These are phyloP conservation scores for Penicillium chermesinum DNA, from an alignment of 495 filamentous ascomycete genomes.

Conservation along the genomic window DNA sequence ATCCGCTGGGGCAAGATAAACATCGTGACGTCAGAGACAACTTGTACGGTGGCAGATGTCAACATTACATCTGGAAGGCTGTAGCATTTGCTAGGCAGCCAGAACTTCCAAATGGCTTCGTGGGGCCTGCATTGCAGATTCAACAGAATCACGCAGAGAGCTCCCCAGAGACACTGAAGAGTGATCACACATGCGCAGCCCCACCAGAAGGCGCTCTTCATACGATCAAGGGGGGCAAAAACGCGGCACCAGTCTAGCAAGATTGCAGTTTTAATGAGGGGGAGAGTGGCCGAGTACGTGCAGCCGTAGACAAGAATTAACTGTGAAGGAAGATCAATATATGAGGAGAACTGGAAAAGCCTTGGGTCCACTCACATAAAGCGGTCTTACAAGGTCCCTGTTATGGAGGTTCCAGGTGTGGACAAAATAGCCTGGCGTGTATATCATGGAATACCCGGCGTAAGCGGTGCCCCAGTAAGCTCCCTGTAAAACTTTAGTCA, in stretches of 20 bases:
- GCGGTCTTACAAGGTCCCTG: constrained; percentile 11
- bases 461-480: constrained; percentile 22
- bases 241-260: constrained; percentile 20
- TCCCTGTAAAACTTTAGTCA: constrained; percentile 10
- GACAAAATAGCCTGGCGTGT: constrained; percentile 18
- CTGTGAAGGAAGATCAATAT: neutral
- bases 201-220: constrained; percentile 17
- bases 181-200: constrained; percentile 12
- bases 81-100: constrained; percentile 21
- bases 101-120: constrained; percentile 17
- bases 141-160: constrained; percentile 13
- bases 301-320: constrained; percentile 19
- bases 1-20: constrained; percentile 34
- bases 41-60: constrained; percentile 30
- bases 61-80: constrained; percentile 16
- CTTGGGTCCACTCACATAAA: constrained; percentile 7
- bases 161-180: constrained; percentile 16
- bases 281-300: constrained; percentile 17
- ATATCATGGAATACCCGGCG: constrained; percentile 14
- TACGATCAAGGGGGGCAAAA: constrained; percentile 14
- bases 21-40: constrained; percentile 35
- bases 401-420: constrained; percentile 20
- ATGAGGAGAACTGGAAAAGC: neutral
- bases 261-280: constrained; percentile 19
- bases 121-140: constrained; percentile 19